phyloP scores from a whole-genome alignment of 1,139 yeast genomes.

The Meyerozyma carpophila region DNA sequence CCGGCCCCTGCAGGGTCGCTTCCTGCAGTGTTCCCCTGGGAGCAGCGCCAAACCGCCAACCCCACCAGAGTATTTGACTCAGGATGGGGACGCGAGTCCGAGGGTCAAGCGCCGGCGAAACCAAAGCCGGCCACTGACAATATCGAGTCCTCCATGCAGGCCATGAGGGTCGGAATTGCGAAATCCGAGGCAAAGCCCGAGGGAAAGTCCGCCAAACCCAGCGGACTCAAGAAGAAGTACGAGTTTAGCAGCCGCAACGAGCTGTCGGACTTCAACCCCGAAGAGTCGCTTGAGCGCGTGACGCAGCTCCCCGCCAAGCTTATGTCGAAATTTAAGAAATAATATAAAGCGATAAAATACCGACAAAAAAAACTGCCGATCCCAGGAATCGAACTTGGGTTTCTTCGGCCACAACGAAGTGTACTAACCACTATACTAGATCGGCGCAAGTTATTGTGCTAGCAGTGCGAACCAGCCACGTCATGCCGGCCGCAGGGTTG shows the following conservation, averaged over 20 bases:
- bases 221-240: conserved; percentile 4
- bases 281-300: conserved; percentile 1
- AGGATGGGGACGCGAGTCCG: conserved; percentile 3
- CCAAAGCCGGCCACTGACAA: conserved; percentile 4
- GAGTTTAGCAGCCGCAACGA: conserved; percentile 6
- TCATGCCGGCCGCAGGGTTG: background rate
- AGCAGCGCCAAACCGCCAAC: conserved; percentile 16
- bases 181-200: no score
- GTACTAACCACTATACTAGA: conserved; percentile 48
- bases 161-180: conserved; percentile 3
- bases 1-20: conserved; percentile 3
- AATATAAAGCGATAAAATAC: background rate
- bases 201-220: background rate
- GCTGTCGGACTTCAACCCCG: conserved; percentile 1
- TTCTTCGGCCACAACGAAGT: conserved; percentile 52
- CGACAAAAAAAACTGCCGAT: conserved; percentile 28
- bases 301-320: background rate
- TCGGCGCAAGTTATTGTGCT: background rate
- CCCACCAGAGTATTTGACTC: conserved; percentile 13
- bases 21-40: conserved; percentile 40
- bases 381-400: conserved; percentile 58
- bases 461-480: background rate
- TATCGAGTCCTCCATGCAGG: conserved; percentile 8
- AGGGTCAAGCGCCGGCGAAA: background rate
- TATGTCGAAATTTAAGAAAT: background rate